Evolutionary conservation across 352 stramenopile species (phyloP), one percentile per base, ranked within the genome.

Genomic region (Globisporangium okanoganense): DNA sequence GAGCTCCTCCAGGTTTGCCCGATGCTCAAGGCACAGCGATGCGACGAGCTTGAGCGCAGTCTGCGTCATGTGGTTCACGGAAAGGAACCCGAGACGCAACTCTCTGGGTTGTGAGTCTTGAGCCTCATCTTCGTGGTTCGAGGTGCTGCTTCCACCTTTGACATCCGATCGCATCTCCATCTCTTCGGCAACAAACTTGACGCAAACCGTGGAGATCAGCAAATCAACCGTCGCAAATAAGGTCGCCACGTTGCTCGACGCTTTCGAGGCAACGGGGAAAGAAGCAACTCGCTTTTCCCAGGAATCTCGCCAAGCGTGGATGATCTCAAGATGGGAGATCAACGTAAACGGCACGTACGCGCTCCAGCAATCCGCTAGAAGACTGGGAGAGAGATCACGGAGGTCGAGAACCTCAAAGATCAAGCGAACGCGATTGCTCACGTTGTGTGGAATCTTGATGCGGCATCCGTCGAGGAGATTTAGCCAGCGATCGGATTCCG

Each of bases 31-130:
- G 22, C 70, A 79, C 41, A 77, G 69, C 0, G 61, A 45, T 2
- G 66, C 58, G 8, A 87, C 60, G 12, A 85, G 40, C 1, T 54
- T 63, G 22, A 90, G 31, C 6, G 71, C 59, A 12, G 63, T 70
- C 22, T 73, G 59, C 0, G 69, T 82, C 20, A 85, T 58, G 29
- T 84, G 67, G n/a, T 66, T 70, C 14, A 88, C 36, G n/a, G 76
- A 73, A 12, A 87, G 56, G 25, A 40, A 69, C 0, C 74, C 80
- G 2, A 90, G 24, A 6, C 49, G 51, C 6, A 79, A 33, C 44
- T 55, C 56, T 16, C 36, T 8, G 18, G 24, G 14, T 8, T 18
- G 7, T 14, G 56, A 22, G 10, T 56, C 36, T 58, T 14, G 33
- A 48, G 12, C 16, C n/a, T 56, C 10, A 14, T 43, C 14, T 20